These are phyloP conservation scores for Quercus ilex DNA, from an alignment of 306 rosid genomes.

Conservation along the genomic window DNA sequence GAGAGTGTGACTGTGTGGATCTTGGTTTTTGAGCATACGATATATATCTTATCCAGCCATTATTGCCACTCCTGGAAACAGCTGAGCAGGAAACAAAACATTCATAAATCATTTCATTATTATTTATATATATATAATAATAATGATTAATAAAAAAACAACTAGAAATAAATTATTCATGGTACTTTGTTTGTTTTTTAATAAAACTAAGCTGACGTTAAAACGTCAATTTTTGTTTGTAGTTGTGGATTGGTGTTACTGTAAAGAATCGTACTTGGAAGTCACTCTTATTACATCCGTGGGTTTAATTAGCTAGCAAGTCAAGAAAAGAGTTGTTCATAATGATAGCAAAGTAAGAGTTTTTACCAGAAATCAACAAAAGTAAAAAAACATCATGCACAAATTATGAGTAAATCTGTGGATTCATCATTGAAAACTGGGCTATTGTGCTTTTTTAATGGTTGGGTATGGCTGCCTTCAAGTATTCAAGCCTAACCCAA, in stretches of 20 bases:
- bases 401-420: neutral
- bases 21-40: neutral
- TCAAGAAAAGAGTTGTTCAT: neutral
- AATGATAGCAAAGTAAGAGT: neutral
- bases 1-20: neutral
- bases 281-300: neutral
- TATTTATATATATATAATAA: neutral
- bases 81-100: conserved; percentile 23
- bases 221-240: neutral
- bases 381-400: neutral
- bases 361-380: neutral
- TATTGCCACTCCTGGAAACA: conserved; percentile 39
- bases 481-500: neutral
- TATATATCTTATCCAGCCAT: conserved; percentile 13
- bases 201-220: neutral
- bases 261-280: neutral
- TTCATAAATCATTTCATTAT: conserved; percentile 10
- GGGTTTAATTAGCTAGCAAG: neutral
- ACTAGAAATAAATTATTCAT: neutral
- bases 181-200: no score
- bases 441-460: neutral
- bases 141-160: neutral
- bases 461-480: neutral
- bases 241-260: neutral
- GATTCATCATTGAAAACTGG: neutral